Percentiles rank a stretch among this genome's conserved stretches.
Evolutionary conservation across 495 filamentous ascomycete species (phyloP).

Genomic region (Alectoria sarmentosa): DNA sequence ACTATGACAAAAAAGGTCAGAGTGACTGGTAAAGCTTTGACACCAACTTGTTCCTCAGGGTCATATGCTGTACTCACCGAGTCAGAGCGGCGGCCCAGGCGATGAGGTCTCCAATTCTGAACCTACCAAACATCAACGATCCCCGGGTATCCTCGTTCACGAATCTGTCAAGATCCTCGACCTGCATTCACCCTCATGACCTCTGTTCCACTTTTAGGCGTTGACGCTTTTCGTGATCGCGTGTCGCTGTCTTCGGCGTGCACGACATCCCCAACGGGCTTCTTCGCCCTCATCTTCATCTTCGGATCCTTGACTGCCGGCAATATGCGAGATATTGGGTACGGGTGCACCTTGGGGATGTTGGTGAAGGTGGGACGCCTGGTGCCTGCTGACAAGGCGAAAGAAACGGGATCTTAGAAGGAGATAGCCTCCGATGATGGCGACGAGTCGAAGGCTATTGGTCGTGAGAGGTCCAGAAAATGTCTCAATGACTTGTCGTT

Average conservation of each 20-base stretch:
- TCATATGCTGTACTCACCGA: neutral
- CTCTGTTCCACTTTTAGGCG: conserved; percentile 14
- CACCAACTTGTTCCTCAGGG: neutral
- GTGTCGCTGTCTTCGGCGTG: neutral
- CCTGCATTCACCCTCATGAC: neutral
- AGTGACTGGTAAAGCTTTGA: neutral
- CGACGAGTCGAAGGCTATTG: conserved; percentile 52
- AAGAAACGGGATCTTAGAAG: conserved; percentile 60
- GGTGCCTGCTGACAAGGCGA: conserved; percentile 38
- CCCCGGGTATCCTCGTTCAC: neutral
- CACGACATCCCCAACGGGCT: neutral
- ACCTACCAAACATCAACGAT: conserved; percentile 10
- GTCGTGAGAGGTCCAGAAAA: neutral
- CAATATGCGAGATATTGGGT: conserved; percentile 19
- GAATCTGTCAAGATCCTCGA: neutral
- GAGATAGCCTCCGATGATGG: conserved; percentile 54
- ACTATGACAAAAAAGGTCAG: neutral
- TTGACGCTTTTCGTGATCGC: conserved; percentile 6
- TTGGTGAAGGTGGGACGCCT: conserved; percentile 41
- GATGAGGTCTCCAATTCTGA: neutral
- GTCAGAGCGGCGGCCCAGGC: neutral
- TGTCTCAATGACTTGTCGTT: neutral
- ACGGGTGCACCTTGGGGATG: conserved; percentile 6
- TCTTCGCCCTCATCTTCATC: neutral
- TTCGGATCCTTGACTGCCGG: neutral